Percentiles rank a stretch among this genome's conserved stretches.
These are phyloP conservation scores for Citrus cavaleriei DNA, from an alignment of 345 rosid genomes.

Conservation along the genomic window DNA sequence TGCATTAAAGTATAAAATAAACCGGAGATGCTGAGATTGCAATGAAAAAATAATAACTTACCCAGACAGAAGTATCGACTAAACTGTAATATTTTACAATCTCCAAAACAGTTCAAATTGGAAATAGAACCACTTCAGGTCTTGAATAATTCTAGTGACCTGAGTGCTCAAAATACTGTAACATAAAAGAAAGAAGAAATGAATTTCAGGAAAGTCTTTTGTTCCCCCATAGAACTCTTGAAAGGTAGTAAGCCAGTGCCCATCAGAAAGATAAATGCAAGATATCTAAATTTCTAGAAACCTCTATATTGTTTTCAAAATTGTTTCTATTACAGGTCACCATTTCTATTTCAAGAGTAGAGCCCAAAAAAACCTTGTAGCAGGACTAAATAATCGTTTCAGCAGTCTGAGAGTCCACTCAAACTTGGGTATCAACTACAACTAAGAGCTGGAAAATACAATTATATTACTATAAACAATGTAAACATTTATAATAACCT, in stretches of 20 bases:
- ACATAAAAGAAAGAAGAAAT: background rate
- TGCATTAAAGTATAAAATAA: slow-evolving; percentile 26
- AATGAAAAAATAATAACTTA: slow-evolving; percentile 4
- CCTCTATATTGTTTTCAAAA: background rate
- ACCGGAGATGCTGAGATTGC: slow-evolving; percentile 1
- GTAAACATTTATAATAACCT: background rate
- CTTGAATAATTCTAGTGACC: background rate
- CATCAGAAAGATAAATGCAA: background rate
- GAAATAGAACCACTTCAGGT: background rate
- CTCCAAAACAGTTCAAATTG: background rate
- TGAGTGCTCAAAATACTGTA: background rate
- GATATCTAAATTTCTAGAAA: background rate
- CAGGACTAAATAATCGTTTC: background rate
- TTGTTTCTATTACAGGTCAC: background rate
- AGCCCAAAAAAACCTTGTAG: background rate
- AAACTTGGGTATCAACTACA: background rate
- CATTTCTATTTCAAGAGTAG: background rate
- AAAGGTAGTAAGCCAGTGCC: background rate
- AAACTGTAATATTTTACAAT: background rate
- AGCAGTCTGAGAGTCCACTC: background rate
- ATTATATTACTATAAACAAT: background rate
- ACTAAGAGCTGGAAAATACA: background rate
- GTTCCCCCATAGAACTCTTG: background rate
- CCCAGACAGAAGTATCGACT: background rate
- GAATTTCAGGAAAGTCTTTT: background rate